phyloP scores from a whole-genome alignment of 306 rosid species.

The Fragaria vesca region DNA sequence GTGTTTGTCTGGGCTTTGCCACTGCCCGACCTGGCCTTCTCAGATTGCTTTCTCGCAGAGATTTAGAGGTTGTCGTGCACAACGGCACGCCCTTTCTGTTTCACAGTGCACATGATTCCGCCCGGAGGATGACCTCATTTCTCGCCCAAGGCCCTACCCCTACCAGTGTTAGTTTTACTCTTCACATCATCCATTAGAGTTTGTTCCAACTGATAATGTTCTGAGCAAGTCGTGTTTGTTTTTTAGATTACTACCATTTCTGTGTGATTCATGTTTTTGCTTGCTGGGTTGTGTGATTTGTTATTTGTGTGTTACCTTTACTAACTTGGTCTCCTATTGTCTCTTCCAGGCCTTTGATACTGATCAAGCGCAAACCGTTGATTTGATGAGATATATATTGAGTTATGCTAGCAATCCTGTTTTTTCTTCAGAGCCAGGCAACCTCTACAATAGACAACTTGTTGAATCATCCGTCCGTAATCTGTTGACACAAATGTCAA shows the following conservation, averaged over 20 bases:
- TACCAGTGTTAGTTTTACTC: constrained; percentile 25
- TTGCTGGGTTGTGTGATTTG: not conserved
- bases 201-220: no score
- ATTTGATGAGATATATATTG: constrained; percentile 82
- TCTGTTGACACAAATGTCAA: constrained; percentile 62
- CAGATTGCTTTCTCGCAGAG: constrained; percentile 69
- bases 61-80: constrained; percentile 56
- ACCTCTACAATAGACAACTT: constrained; percentile 44
- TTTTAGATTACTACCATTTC: not conserved
- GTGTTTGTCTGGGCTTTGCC: constrained; percentile 63
- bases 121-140: constrained; percentile 52
- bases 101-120: constrained; percentile 42
- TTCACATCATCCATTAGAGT: not conserved
- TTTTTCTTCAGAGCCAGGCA: constrained; percentile 48
- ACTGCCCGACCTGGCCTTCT: constrained; percentile 55
- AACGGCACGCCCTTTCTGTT: constrained; percentile 63
- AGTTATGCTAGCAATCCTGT: constrained; percentile 64
- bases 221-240: no score
- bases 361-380: constrained; percentile 67
- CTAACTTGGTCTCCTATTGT: not conserved
- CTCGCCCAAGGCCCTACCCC: constrained; percentile 27
- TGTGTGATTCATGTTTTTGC: not conserved
- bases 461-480: constrained; percentile 70
- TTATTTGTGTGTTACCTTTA: not conserved
- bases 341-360: constrained; percentile 43